These are phyloP conservation scores for Cyamopsis tetragonoloba DNA, from an alignment of 306 rosid species.

Conservation along the genomic window DNA sequence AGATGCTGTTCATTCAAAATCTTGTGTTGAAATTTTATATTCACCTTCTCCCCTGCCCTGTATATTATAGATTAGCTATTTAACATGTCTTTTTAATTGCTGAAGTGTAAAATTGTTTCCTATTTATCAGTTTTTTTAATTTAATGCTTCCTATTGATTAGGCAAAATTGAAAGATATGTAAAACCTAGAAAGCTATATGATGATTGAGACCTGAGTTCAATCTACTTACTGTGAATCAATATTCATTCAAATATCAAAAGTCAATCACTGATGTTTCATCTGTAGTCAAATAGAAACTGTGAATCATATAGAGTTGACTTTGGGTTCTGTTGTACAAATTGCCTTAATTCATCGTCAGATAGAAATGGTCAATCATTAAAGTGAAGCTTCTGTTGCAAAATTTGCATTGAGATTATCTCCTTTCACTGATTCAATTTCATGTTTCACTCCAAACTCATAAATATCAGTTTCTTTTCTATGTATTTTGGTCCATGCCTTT, in stretches of 20 bases:
- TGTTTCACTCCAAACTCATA: not conserved
- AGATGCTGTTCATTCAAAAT: constrained; percentile 11
- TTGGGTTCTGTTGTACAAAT: not conserved
- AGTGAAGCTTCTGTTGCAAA: not conserved
- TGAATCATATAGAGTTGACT: not conserved
- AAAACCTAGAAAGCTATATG: not conserved
- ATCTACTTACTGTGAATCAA: constrained; percentile 4
- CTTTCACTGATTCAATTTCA: constrained; percentile 7
- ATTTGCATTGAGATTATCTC: not conserved
- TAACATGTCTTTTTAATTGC: not conserved
- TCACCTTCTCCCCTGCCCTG: constrained; percentile 2
- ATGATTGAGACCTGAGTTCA: constrained; percentile 8
- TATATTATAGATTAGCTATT: not conserved
- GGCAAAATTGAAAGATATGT: constrained; percentile 6
- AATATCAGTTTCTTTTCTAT: not conserved
- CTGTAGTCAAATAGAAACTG: constrained; percentile 5
- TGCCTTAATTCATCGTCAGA: no score
- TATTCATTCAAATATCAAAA: not conserved
- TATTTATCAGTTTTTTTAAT: not conserved
- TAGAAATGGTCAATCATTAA: no score
- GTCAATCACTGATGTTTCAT: not conserved
- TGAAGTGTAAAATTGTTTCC: not conserved
- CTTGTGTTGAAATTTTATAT: not conserved
- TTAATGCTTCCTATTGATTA: not conserved
- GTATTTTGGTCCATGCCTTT: not conserved